Evolutionary conservation across 2,329 filamentous ascomycete genomes (phyloP).

Genomic region (Trichoderma oligosporum): DNA sequence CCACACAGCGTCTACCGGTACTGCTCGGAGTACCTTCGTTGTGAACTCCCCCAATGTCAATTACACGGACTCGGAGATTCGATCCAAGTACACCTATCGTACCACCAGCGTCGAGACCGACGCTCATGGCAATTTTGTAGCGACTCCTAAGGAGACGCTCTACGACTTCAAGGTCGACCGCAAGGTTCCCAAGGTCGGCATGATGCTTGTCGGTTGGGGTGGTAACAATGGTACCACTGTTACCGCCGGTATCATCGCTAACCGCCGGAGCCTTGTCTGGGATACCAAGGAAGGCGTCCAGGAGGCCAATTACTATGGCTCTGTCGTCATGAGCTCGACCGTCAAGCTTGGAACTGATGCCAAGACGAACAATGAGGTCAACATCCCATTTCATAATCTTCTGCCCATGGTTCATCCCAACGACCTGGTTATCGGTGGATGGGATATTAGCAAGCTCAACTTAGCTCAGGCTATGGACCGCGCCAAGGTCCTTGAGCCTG

Average conservation of each 20-base stretch:
- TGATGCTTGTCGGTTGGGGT: slow-evolving; percentile 97
- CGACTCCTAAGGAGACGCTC: slow-evolving; percentile 78
- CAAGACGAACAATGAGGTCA: slow-evolving; percentile 82
- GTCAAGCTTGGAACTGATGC: slow-evolving; percentile 91
- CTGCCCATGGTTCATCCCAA: slow-evolving; percentile 97
- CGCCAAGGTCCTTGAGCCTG: slow-evolving; percentile 91
- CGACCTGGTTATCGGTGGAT: slow-evolving; percentile 89
- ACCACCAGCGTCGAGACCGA: slow-evolving; percentile 77
- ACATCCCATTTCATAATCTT: slow-evolving; percentile 91
- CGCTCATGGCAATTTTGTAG: slow-evolving; percentile 72
- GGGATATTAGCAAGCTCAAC: slow-evolving; percentile 94
- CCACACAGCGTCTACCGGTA: slow-evolving; percentile 44
- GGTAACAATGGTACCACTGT: slow-evolving; percentile 98
- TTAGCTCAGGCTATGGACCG: slow-evolving; percentile 92
- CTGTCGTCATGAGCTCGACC: slow-evolving; percentile 93
- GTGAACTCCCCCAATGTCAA: slow-evolving; percentile 89
- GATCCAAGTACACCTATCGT: slow-evolving; percentile 92
- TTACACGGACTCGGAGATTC: slow-evolving; percentile 85
- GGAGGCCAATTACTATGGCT: slow-evolving; percentile 95
- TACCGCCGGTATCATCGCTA: slow-evolving; percentile 94
- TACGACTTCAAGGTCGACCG: slow-evolving; percentile 99
- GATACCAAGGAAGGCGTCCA: slow-evolving; percentile 87
- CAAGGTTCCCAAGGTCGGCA: slow-evolving; percentile 84
- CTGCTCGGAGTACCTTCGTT: slow-evolving; percentile 65
- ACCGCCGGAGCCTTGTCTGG: slow-evolving; percentile 81